Evolutionary conservation across 768 basidiomycete species (phyloP).

Genomic region (Suillus cothurnatus): DNA sequence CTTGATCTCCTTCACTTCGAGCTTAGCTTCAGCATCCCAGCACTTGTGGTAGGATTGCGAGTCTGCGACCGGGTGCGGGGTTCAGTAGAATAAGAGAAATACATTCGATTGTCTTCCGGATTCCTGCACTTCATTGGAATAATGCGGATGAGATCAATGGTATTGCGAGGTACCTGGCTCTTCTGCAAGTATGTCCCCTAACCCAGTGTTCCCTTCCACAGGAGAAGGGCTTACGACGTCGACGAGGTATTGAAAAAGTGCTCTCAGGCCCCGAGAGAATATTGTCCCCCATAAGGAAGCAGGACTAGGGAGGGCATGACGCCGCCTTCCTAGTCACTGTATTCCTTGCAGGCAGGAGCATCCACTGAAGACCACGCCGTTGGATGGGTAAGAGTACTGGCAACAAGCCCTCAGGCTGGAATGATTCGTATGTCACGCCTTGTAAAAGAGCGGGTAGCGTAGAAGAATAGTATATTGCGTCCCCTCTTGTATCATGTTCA

Average conservation of each 20-base stretch:
- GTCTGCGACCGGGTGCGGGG: slow-evolving; percentile 48
- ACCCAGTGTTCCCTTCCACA: slow-evolving; percentile 59
- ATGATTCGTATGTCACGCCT: slow-evolving; percentile 38
- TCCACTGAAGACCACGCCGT: slow-evolving; percentile 73
- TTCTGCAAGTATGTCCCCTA: slow-evolving; percentile 85
- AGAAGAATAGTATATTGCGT: slow-evolving; percentile 72
- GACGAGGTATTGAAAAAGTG: slow-evolving; percentile 70
- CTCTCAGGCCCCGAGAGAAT: slow-evolving; percentile 44
- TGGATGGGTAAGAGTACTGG: slow-evolving; percentile 85
- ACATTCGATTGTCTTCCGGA: slow-evolving; percentile 86
- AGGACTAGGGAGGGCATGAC: slow-evolving; percentile 32
- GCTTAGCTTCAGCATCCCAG: slow-evolving; percentile 62
- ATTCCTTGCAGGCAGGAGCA: slow-evolving; percentile 73
- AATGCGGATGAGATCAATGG: slow-evolving; percentile 9
- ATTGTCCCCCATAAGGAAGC: slow-evolving; percentile 39
- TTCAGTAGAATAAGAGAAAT: slow-evolving; percentile 80
- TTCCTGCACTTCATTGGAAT: slow-evolving; percentile 25
- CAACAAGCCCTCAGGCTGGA: slow-evolving; percentile 67
- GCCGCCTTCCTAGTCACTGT: slow-evolving; percentile 49
- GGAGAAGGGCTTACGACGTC: slow-evolving; percentile 43
- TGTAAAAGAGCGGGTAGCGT: slow-evolving; percentile 60
- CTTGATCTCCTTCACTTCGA: slow-evolving; percentile 70
- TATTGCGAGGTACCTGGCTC: slow-evolving; percentile 65
- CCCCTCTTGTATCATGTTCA: slow-evolving; percentile 20
- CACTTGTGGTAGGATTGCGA: slow-evolving; percentile 41